These are phyloP conservation scores for Talaromyces sp. DNA, from an alignment of 2,329 filamentous ascomycete species.

Conservation along the genomic window DNA sequence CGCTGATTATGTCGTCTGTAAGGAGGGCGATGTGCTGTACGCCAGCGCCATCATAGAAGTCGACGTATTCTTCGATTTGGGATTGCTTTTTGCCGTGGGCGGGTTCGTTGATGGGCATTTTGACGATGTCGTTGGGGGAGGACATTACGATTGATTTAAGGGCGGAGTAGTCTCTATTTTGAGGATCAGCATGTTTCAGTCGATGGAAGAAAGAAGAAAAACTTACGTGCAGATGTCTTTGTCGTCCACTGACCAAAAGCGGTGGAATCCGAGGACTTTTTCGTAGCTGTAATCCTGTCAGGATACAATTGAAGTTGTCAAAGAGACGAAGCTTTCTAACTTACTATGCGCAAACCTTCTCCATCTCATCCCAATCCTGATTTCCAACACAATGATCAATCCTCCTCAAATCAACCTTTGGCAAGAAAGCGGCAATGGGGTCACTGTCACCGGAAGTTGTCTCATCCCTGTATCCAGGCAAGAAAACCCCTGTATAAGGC, in stretches of 20 bases:
- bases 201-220: background rate
- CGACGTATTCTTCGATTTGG: constrained; percentile 90
- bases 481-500: constrained; percentile 69
- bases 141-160: constrained; percentile 89
- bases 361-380: constrained; percentile 91
- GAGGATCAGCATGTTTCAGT: background rate
- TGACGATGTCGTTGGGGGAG: constrained; percentile 77
- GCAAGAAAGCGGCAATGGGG: constrained; percentile 50
- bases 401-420: constrained; percentile 63
- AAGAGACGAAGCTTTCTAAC: constrained; percentile 19
- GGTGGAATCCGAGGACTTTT: constrained; percentile 83
- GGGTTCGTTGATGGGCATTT: constrained; percentile 98
- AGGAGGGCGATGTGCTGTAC: constrained; percentile 91
- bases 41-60: constrained; percentile 84
- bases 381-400: constrained; percentile 98
- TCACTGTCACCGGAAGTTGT: constrained; percentile 41
- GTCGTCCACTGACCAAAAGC: constrained; percentile 97
- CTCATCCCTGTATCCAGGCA: constrained; percentile 72
- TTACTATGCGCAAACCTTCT: constrained; percentile 58
- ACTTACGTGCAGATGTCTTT: constrained; percentile 72
- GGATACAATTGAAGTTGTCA: background rate
- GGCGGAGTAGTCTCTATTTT: constrained; percentile 69
- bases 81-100: constrained; percentile 84
- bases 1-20: constrained; percentile 72
- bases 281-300: constrained; percentile 62